Base-by-base conservation (phyloP, 2,329 filamentous ascomycete species). In the Colletotrichum sidae region DNA sequence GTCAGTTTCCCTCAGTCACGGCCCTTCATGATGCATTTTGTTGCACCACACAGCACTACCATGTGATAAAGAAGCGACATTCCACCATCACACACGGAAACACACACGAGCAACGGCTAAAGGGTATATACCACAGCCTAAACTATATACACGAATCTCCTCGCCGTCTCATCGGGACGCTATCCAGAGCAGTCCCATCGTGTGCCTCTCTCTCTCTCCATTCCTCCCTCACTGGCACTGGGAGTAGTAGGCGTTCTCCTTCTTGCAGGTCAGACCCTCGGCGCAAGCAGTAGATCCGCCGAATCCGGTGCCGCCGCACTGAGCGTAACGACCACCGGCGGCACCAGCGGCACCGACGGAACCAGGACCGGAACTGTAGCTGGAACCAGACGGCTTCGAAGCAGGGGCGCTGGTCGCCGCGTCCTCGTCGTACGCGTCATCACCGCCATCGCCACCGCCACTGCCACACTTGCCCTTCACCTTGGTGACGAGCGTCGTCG, bases 221-320 rank as follows among this genome's bases (percentile, higher is more conserved):
- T 17, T n/a, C 35, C 15, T 13, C 33, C 0, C 8, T 34, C 72
- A 81, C 65, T 79, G 60, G 69, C 80, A 82, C 71, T 83, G 80
- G 25, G 58, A 77, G 72, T 81, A 82, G 68, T 71, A 81, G 57
- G 75, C 72, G 69, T 81, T 82, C 60, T 73, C 41, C 63, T 73
- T 75, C 47, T 68, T 72, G 74, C 80, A 83, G 17, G 71, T 79
- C 49, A 61, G 74, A 9, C 74, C 74, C 17, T 71, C 68, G 33
- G 67, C 72, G 69, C 80, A 82, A 8, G 66, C 67, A 3, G 72
- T 79, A 50, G 78, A 71, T 13, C 80, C 80, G 12, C 53, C 74
- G 65, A 69, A 81, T 39, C 71, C 74, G 50, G 15, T 67, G 13
- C 80, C 79, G 34, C 77, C 79, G 49, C 79, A 81, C 68, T 80